Evolutionary conservation across 495 filamentous ascomycete species (phyloP), one percentile per base, ranked within the genome.

Genomic region (Staphylotrichum tortipilum): DNA sequence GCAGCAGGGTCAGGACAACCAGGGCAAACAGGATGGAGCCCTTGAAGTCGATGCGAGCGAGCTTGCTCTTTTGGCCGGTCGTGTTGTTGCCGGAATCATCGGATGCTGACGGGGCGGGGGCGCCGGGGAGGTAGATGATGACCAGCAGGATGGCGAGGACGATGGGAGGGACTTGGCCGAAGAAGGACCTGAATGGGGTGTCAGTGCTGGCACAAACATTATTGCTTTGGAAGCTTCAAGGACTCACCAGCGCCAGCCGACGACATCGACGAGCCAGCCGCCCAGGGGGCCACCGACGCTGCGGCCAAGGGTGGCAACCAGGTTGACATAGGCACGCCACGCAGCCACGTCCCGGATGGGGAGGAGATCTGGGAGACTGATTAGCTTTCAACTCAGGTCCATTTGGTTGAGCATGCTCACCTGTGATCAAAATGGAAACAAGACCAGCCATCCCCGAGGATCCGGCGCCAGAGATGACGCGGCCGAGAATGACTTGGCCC

Each of bases 241-340:
- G 7, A 35, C 44, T 17, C 5, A 46, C 81, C 81, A 85, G 59
- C 82, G 68, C 82, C 82, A 86, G 43, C 81, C 81, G 22, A 84
- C 71, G 1, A 75, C 74, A 51, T 87, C 81, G 9, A 80, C 78
- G 10, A 87, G 61, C 53, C 70, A 79, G 0, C 83, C 83, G 1
- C 83, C 83, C 0, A 82, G 29, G 1, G 82, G 81, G 1, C 82
- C 82, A 4, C 83, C 83, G 11, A 81, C 47, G 47, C 75, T 79
- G n/a, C 83, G 73, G 8, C 82, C 83, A 3, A 78, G 67, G 0
- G 81, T 85, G 52, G 78, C 75, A 7, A 79, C 67, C 11, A 85
- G 71, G 50, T 87, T 86, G 19, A 84, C 69, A 58, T 82, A 84
- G 8, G 79, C 76, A 38, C 81, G 71, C 80, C 80, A 87, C 10